phyloP scores from a whole-genome alignment of 257 asterid species.

The Linaria vulgaris region DNA sequence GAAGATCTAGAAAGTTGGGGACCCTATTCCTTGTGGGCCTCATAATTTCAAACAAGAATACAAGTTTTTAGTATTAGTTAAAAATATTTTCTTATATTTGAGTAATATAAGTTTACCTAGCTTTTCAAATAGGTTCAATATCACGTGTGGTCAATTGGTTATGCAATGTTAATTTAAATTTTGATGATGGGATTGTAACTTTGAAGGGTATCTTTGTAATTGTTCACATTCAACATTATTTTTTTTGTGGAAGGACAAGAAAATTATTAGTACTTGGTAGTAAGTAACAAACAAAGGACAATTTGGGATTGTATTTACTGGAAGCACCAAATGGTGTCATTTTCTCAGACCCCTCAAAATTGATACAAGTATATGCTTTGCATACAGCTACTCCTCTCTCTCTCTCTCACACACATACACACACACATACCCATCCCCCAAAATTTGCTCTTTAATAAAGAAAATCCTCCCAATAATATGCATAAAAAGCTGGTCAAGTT shows the following conservation, averaged over 20 bases:
- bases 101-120: no score
- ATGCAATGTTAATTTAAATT: no score
- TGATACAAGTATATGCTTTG: constrained; percentile 1
- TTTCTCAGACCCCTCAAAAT: constrained; percentile 39
- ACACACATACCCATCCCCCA: no score
- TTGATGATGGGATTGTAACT: no score
- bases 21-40: constrained; percentile 14
- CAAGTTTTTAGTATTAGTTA: no score
- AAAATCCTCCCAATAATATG: neutral
- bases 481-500: constrained; percentile 19
- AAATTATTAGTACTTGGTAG: constrained; percentile 28
- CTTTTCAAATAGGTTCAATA: no score
- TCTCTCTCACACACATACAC: no score
- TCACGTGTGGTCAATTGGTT: no score
- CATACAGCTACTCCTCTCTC: neutral
- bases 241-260: constrained; percentile 17
- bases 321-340: constrained; percentile 32
- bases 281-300: constrained; percentile 32
- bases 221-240: no score
- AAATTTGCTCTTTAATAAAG: neutral
- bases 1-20: constrained; percentile 24
- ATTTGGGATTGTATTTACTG: constrained; percentile 28
- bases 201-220: no score
- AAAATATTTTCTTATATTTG: no score
- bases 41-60: neutral